Base-by-base conservation (phyloP, 2,329 filamentous ascomycete genomes). In the Penicillium sp. region DNA sequence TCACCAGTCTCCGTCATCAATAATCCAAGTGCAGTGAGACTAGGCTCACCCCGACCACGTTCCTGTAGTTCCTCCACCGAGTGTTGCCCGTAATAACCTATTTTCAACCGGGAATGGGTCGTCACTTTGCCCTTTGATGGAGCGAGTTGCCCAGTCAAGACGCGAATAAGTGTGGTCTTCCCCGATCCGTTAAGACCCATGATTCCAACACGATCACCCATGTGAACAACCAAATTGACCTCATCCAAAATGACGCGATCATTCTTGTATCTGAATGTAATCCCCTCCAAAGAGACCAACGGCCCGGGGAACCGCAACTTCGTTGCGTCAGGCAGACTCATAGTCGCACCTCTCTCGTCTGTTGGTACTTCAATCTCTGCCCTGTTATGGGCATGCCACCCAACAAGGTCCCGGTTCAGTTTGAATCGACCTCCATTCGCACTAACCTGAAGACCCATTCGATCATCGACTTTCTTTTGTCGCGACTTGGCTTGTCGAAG, bases 391-490 rank as follows among this genome's bases (percentile, higher is more conserved):
- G 80, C 60, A 68, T 88, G 82, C 37, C 70, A 90, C 0, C 89
- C 91, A 0, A 62, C 77, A 1, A 88, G 74, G 64, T 95, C 90
- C 12, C 89, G 79, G 66, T 90, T 94, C 31, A 94, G 79, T 73
- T 93, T 93, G 79, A 95, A 95, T 2, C 89, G 79, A 5, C 84
- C 84, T 1, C 91, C 91, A 49, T 82, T 87, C 6, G 85, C 83
- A 59, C 78, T 88, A 40, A 90, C 87, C 66, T 92, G 82, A 64
- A 95, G 72, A 0, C 90, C 91, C 85, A 86, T 89, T 6, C 90
- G 81, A 53, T 94, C 87, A 54, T 95, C 90, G 1, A 95, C 80
- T 69, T 91, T 92, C 78, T 92, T 93, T 75, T 92, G 89, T 1
- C 90, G 81, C 4, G 87, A 90, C 59, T 92, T 92, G 4, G 90